Conservation (phyloP, 768 basidiomycete species). For the Leccinum arenicola region DNA sequence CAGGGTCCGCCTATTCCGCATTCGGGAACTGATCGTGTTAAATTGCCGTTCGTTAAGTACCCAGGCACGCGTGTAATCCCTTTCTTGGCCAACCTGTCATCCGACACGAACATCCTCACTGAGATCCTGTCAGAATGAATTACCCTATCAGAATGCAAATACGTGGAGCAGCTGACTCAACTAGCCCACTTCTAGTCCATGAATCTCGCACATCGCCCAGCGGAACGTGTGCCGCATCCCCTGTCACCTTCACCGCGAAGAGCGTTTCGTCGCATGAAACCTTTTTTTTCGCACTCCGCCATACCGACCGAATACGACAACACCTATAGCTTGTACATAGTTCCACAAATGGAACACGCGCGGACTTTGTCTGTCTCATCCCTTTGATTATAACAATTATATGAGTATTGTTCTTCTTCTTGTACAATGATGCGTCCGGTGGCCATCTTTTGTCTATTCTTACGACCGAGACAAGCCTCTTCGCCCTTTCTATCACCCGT, state of each 20-base stretch:
- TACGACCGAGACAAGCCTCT: constrained; percentile 14
- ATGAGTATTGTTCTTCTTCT: constrained; percentile 11
- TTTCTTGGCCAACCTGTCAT: constrained; percentile 11
- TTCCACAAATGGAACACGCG: constrained; percentile 1
- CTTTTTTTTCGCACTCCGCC: constrained; percentile 18
- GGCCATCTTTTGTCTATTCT: constrained; percentile 5
- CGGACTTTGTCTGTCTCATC: constrained; percentile 14
- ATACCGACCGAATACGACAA: constrained; percentile 2
- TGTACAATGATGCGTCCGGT: background rate
- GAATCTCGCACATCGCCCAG: constrained; percentile 21
- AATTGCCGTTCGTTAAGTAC: constrained; percentile 23
- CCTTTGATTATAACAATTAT: constrained; percentile 7
- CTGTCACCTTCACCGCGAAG: constrained; percentile 7
- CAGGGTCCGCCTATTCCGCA: constrained; percentile 31
- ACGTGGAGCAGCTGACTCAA: constrained; percentile 10
- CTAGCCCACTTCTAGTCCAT: constrained; percentile 21
- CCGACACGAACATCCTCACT: constrained; percentile 2
- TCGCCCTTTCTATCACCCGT: background rate
- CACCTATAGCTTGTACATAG: background rate
- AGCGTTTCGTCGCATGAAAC: constrained; percentile 11
- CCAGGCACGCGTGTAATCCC: constrained; percentile 25
- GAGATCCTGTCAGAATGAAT: constrained; percentile 18
- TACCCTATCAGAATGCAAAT: constrained; percentile 30
- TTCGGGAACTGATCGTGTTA: constrained; percentile 24
- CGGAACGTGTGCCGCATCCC: constrained; percentile 15